These are phyloP conservation scores for Omphalea diandra DNA, from an alignment of 441 rosid genomes.

Conservation along the genomic window DNA sequence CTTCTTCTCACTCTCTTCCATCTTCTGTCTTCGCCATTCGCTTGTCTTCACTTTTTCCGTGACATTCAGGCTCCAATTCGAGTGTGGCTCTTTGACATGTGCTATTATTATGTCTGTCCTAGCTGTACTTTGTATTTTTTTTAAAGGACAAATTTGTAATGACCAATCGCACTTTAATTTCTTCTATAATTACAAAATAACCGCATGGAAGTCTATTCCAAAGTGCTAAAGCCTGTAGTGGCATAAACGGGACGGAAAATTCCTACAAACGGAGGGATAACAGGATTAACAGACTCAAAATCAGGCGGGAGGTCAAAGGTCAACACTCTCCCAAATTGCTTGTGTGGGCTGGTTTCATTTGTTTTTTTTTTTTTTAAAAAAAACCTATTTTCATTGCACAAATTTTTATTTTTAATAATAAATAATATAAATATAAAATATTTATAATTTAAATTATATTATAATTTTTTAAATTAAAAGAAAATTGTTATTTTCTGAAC, in stretches of 20 bases:
- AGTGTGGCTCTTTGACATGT: conserved; percentile 18
- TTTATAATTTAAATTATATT: too few relatives aligned
- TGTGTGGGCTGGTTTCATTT: neutral
- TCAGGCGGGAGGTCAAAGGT: conserved; percentile 53
- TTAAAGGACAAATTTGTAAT: neutral
- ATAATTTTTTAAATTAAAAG: too few relatives aligned
- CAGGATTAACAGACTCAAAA: too few relatives aligned
- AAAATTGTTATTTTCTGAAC: too few relatives aligned
- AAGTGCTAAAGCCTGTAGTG: conserved; percentile 14
- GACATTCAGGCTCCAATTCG: conserved; percentile 24
- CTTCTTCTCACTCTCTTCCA: conserved; percentile 26
- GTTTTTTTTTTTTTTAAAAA: neutral
- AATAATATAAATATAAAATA: neutral
- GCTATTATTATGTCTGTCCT: conserved; percentile 42
- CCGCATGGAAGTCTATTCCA: neutral
- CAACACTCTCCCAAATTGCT: conserved; percentile 21
- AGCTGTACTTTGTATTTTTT: conserved; percentile 44
- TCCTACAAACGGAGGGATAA: conserved; percentile 23
- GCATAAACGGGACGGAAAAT: conserved; percentile 51
- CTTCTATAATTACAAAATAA: conserved; percentile 13
- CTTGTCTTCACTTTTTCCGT: neutral
- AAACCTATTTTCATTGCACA: too few relatives aligned
- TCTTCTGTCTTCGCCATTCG: neutral
- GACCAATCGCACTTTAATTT: neutral
- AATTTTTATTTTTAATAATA: neutral